Conservation (phyloP, 1,139 yeast species). For the Geotrichum klebahnii region DNA sequence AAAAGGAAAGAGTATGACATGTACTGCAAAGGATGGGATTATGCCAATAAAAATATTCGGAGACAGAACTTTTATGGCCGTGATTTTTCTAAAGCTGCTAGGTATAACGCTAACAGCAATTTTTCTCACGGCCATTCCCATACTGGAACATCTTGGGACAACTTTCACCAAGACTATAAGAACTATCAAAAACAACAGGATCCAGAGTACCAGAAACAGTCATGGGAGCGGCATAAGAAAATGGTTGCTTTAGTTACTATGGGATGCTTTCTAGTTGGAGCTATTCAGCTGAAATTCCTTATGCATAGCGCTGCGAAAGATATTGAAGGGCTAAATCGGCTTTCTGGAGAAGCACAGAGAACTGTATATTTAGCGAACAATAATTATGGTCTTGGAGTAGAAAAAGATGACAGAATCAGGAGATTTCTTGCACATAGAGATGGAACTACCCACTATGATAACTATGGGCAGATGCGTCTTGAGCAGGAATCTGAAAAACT, state of each 20-base stretch:
- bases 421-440: conserved; percentile 20
- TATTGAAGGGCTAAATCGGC: conserved; percentile 12
- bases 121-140: conserved; percentile 16
- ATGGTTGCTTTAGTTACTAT: conserved; percentile 30
- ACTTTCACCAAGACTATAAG: conserved; percentile 22
- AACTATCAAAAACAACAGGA: conserved; percentile 25
- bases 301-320: conserved; percentile 18
- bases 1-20: conserved; percentile 45
- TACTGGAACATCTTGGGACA: conserved; percentile 31
- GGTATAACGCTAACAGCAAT: conserved; percentile 7
- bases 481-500: conserved; percentile 6
- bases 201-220: conserved; percentile 32
- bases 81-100: conserved; percentile 19
- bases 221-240: conserved; percentile 32
- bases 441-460: conserved; percentile 16
- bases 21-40: conserved; percentile 21
- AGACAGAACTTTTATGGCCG: conserved; percentile 34
- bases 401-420: conserved; percentile 15
- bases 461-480: conserved; percentile 13
- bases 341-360: conserved; percentile 12
- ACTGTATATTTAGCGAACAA: conserved; percentile 14
- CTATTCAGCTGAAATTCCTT: conserved; percentile 29
- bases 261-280: conserved; percentile 30
- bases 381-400: conserved; percentile 21
- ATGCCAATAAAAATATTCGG: conserved; percentile 32